These are phyloP conservation scores for Colletotrichum theobromicola DNA, from an alignment of 2,329 filamentous ascomycete genomes.

Conservation along the genomic window DNA sequence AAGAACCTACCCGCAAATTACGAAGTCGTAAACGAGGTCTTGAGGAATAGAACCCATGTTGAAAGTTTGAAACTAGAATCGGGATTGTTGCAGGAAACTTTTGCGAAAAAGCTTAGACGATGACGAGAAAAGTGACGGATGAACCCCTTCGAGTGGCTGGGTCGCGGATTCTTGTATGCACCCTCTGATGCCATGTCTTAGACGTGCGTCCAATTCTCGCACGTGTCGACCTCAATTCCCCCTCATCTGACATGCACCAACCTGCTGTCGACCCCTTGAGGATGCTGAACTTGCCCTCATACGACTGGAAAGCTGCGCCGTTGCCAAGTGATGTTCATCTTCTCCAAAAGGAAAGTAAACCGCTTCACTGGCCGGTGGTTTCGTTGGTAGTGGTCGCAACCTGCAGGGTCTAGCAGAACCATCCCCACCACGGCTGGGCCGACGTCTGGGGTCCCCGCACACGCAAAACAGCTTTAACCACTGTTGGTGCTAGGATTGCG, in stretches of 20 bases:
- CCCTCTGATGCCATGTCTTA: background rate
- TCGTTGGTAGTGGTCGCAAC: background rate
- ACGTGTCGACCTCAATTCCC: background rate
- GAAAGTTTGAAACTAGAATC: background rate
- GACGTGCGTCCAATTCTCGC: background rate
- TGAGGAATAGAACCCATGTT: constrained; percentile 7
- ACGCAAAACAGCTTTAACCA: background rate
- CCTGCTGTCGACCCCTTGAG: background rate
- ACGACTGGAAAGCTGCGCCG: background rate
- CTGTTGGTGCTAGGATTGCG: background rate
- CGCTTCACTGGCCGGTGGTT: background rate
- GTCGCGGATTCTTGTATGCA: constrained; percentile 3
- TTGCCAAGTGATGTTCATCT: background rate
- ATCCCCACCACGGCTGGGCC: background rate
- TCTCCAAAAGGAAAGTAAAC: background rate
- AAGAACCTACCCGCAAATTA: constrained; percentile 10
- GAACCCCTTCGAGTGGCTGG: background rate
- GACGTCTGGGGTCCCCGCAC: background rate
- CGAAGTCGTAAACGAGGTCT: constrained; percentile 10
- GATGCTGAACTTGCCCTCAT: background rate
- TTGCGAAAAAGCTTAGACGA: background rate
- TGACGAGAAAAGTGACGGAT: background rate
- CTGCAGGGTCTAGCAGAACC: background rate
- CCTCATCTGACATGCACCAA: background rate
- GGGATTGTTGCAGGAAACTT: background rate